A percentile compares a stretch with the other conserved stretches of the same genome.
These are phyloP conservation scores for Nyssa sinensis DNA, from an alignment of 148 eudicot species.

Conservation along the genomic window DNA sequence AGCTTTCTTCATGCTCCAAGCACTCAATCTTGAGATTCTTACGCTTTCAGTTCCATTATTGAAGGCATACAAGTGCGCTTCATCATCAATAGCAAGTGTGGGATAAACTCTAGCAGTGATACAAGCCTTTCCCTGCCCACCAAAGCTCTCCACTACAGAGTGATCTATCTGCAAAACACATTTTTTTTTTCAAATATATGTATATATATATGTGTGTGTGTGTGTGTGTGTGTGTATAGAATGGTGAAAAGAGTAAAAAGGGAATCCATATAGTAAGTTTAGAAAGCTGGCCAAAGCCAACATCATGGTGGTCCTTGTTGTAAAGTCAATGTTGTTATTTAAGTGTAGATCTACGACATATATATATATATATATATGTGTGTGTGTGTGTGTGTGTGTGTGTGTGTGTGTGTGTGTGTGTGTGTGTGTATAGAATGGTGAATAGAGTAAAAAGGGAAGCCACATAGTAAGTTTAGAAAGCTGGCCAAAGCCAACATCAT, in stretches of 20 bases:
- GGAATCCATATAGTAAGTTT: no score
- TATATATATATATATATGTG: no score
- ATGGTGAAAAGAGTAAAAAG: neutral
- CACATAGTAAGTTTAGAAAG: no score
- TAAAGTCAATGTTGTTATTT: no score
- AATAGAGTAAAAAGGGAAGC: no score
- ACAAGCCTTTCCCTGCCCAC: conserved; percentile 50
- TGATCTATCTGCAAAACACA: conserved; percentile 53
- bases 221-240: no score
- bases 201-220: no score
- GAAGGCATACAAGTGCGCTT: conserved; percentile 48
- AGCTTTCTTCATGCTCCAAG: conserved; percentile 63
- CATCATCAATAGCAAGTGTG: conserved; percentile 33
- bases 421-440: no score
- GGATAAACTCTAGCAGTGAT: conserved; percentile 75
- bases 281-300: neutral
- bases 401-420: no score
- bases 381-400: no score
- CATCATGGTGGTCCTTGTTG: no score
- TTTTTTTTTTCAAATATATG: neutral
- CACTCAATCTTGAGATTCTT: conserved; percentile 33
- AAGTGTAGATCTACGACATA: no score
- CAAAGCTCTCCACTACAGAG: conserved; percentile 68
- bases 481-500: neutral
- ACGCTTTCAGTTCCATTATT: conserved; percentile 52